Conservation (phyloP, 345 rosid genomes). For the Durio zibethinus region DNA sequence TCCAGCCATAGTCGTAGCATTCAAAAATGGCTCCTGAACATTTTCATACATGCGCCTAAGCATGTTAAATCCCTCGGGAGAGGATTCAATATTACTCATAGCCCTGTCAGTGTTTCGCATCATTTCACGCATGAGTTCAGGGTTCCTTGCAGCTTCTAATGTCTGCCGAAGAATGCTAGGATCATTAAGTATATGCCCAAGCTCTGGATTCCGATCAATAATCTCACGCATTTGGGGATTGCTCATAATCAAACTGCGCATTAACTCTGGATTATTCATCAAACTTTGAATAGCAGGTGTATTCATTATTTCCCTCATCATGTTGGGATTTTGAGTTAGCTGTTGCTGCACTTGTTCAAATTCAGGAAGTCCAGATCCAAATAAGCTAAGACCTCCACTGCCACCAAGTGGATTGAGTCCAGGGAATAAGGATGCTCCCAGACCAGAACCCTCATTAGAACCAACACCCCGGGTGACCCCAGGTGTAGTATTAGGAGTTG, state of each 20-base stretch:
- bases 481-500: slow-evolving; percentile 38
- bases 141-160: slow-evolving; percentile 81
- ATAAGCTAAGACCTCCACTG: slow-evolving; percentile 49
- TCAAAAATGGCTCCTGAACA: slow-evolving; percentile 81
- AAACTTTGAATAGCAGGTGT: slow-evolving; percentile 74
- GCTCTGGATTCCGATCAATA: slow-evolving; percentile 89
- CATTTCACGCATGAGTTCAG: slow-evolving; percentile 96
- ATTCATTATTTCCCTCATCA: slow-evolving; percentile 85
- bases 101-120: slow-evolving; percentile 84
- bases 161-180: slow-evolving; percentile 78
- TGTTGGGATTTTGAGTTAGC: slow-evolving; percentile 67
- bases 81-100: slow-evolving; percentile 85
- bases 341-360: slow-evolving; percentile 84
- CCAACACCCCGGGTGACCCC: slow-evolving; percentile 56
- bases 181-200: slow-evolving; percentile 81
- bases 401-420: slow-evolving; percentile 63
- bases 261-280: slow-evolving; percentile 83
- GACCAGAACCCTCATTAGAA: slow-evolving; percentile 50
- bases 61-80: slow-evolving; percentile 88
- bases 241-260: slow-evolving; percentile 73
- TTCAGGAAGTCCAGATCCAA: slow-evolving; percentile 69
- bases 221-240: slow-evolving; percentile 94
- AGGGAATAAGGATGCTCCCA: slow-evolving; percentile 67
- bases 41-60: slow-evolving; percentile 92
- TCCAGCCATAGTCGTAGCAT: slow-evolving; percentile 73